Conservation (phyloP, 345 rosid species). For the Carallia pectinifolia region DNA sequence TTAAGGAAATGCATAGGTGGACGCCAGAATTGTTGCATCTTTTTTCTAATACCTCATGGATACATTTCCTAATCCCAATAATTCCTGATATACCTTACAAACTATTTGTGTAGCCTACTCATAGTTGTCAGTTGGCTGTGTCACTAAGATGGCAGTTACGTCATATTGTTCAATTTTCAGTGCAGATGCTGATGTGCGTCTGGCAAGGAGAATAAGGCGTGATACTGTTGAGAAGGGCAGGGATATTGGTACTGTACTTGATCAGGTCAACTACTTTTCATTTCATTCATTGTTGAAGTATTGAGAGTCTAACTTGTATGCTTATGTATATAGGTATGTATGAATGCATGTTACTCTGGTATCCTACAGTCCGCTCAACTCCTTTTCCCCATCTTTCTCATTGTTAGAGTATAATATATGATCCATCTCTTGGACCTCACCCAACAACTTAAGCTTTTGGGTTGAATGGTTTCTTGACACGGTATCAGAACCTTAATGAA, state of each 20-base stretch:
- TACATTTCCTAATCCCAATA: neutral
- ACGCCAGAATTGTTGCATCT: no score
- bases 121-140: conserved; percentile 8
- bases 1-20: no score
- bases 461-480: no score
- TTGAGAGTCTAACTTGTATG: neutral
- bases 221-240: conserved; percentile 87
- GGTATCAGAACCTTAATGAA: no score
- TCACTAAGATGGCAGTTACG: conserved; percentile 35
- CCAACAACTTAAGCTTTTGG: no score
- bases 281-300: neutral
- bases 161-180: conserved; percentile 48
- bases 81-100: conserved; percentile 3
- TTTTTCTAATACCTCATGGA: no score
- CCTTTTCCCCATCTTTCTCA: no score
- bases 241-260: conserved; percentile 87
- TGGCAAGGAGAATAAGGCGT: conserved; percentile 96
- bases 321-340: neutral
- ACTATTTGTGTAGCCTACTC: neutral
- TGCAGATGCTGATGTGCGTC: conserved; percentile 98
- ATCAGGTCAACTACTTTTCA: conserved; percentile 62
- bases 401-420: no score
- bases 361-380: no score
- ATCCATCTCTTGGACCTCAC: no score
- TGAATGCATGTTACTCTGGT: neutral